Base-by-base conservation (phyloP, 1,284 basidiomycete species). In the Cronartium ribicola region DNA sequence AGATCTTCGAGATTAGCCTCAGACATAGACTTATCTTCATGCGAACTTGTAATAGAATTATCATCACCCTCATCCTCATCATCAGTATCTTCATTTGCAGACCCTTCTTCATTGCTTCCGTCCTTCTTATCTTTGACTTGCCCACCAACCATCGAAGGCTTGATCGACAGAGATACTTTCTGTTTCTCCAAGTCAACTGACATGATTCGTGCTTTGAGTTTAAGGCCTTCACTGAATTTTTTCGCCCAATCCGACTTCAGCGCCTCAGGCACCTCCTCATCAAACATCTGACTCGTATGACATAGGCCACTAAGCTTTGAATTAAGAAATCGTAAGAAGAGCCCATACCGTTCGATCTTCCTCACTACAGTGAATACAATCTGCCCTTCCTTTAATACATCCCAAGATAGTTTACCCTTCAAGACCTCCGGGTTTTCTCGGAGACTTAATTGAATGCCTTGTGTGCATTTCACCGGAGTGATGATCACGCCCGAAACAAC, bases 301-400 rank as follows among this genome's bases (percentile, higher is more conserved):
- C 95, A 98, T 10, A 99, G 84, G 5, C 96, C 96, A 73, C 86
- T 89, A 65, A 98, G 84, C 78, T 89, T 89, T 0, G 90, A 89
- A 14, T 87, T 89, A 10, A 90, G 87, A 57, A 98, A 89, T 80
- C 90, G 87, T 68, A 99, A 87, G 83, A 98, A 98, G 48, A 97
- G 85, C 17, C 96, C 96, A 79, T 92, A 98, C 46, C 88, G 86
- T 81, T 94, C 90, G 10, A 94, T 85, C 48, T 78, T 79, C 69
- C 81, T 79, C 59, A 84, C 76, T 60, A 79, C 77, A 20, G 80
- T 81, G 40, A 76, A 76, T 48, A 83, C 79, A 76, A 82, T 80
- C 61, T 83, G 79, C 1, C 83, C 83, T 37, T 77, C 79, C 43
- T 76, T 73, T 60, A 81, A 79, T 43, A 79, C 78, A 8, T 77